Evolutionary conservation across 2,329 filamentous ascomycete genomes (phyloP), one percentile per base, ranked within the genome.

Genomic region (Fusarium udum): DNA sequence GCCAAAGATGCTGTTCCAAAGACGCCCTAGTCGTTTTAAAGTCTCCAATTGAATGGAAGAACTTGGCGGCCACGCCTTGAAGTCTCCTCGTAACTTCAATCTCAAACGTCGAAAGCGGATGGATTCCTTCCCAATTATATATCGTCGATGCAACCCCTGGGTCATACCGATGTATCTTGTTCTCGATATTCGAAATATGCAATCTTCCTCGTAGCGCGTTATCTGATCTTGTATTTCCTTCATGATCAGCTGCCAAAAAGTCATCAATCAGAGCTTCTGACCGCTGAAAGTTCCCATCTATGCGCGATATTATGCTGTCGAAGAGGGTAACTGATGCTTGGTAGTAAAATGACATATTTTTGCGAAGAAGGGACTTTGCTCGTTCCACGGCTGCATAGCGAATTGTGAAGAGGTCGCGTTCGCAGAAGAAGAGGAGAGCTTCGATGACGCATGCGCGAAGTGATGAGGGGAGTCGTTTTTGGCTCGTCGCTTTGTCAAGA

Each of bases 161-260:
- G 11, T 81, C 80, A 46, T 80, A 80, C 2, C 75, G 72, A 28
- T 79, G 77, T 4, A 82, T 80, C 56, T 81, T 82, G 40, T 80
- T 82, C 42, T 82, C 80, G 4, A 82, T 70, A n/a, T 78, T 76
- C 0, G 80, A 80, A 2, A 82, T 80, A 28, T 82, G 80, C 8
- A 82, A 67, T 5, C 80, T 75, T n/a, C 80, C 80, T 11, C 66
- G 67, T 0, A 82, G 36, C 0, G 79, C 79, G 4, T 80, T 79
- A 22, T 82, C 80, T 11, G 74, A 72, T 11, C 77, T 73, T 0
- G 76, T 79, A 3, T 46, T 34, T 0, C 69, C 65, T 2, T 62
- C 56, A 7, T 75, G 62, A 0, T 72, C 68, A 1, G 74, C 73
- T 0, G 56, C 69, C 2, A 75, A 40, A 52, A 81, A 81, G 26